Evolutionary conservation across 192 early-diverging fungal species (phyloP), one percentile per base, ranked within the genome.

Genomic region (Linnemannia zychae): DNA sequence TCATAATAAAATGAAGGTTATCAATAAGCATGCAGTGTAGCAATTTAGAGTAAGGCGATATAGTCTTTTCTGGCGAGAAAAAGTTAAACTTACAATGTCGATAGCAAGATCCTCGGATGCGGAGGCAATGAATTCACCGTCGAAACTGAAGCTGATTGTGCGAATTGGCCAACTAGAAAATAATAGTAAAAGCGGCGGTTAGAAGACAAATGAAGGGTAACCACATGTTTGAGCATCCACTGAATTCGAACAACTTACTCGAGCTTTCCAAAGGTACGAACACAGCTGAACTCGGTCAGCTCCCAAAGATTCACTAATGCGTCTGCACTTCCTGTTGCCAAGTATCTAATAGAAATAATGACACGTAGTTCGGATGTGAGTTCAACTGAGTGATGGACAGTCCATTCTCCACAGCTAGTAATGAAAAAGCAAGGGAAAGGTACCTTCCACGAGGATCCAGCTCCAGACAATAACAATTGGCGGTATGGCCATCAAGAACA

Each of bases 241-340:
- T 44, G 40, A 44, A 37, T 17, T 37, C 18, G n/a, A 34, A 47
- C 15, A n/a, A 89, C 87, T 73, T 89, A 95, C 94, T 93, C 91
- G 7, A 96, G 88, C 63, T 90, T 88, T 34, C 88, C 90, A 83
- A 96, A 93, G 13, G 95, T 91, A 18, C 94, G 87, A 33, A 96
- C 50, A 77, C 95, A 94, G 2, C 88, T 75, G 70, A 90, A 90
- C 0, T 92, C 89, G 12, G 93, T 91, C 44, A 94, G 38, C 85
- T 97, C 96, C 95, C 95, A 97, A 0, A 97, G 78, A 50, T 90
- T 90, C 7, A 95, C 93, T 4, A 95, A 53, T 16, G 95, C 93
- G 84, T 97, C 96, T 15, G 94, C 94, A 50, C 92, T 91, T 18
- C 96, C 96, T 11, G 94, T 93, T 4, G 95, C 95, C 70, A 97